Evolutionary conservation across 2,329 filamentous ascomycete species (phyloP), one percentile per base, ranked within the genome.

Genomic region (Cercospora sp.): DNA sequence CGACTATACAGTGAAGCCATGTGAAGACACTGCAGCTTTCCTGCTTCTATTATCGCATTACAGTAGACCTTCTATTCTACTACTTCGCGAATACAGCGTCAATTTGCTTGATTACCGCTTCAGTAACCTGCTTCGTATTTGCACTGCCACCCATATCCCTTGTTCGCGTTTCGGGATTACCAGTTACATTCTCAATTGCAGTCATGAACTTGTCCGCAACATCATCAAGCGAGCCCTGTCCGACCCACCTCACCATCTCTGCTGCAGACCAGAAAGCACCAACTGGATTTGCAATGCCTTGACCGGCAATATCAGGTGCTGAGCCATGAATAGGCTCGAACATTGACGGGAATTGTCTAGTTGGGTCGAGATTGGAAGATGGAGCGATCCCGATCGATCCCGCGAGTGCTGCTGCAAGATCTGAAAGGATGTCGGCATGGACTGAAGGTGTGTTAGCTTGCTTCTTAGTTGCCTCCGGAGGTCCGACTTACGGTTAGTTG

Each of bases 351-450:
- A 87, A 85, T 70, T 84, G 75, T 16, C 86, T 80, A 0, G 85
- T 87, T 1, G 89, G 89, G 71, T 91, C 89, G 1, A 91, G 80
- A 72, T 91, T 92, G 51, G 85, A 88, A 0, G 89, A 91, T 3
- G 90, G 89, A 3, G 90, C 90, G 67, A 92, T 91, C 8, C 90
- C 89, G 68, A 92, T 91, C 2, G 86, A 89, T 0, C 90, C 90
- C 2, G 89, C 89, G 6, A 91, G 80, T 0, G 89, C 88, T 13
- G 90, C 89, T 5, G 89, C 90, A 20, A 92, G 81, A 73, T 92
- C 90, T 0, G 89, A 90, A 4, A 92, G 83, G 60, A 78, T 78
- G 33, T 78, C 76, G 36, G 76, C 76, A 66, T 78, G 76, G 13
- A 77, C 75, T 77, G 30, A 31, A 30, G 9, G 3, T 10, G 31